Evolutionary conservation across 1,284 basidiomycete species (phyloP).

Genomic region (Leccinum holopus): DNA sequence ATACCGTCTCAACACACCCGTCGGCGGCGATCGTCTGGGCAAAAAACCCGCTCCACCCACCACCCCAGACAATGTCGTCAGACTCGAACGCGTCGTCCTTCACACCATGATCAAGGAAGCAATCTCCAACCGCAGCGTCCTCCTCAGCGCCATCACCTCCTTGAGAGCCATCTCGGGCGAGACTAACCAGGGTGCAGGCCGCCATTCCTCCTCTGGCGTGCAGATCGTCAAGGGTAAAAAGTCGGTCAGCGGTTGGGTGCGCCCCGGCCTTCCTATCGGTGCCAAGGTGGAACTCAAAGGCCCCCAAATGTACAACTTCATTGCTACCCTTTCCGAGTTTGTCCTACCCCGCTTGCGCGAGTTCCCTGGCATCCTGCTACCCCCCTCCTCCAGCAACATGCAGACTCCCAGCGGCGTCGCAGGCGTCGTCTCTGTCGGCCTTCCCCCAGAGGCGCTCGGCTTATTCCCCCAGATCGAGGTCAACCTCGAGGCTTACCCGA

Average conservation of each 20-base stretch:
- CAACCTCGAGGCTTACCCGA: slow-evolving; percentile 86
- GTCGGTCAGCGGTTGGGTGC: slow-evolving; percentile 83
- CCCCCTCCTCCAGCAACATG: slow-evolving; percentile 59
- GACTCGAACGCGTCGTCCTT: slow-evolving; percentile 81
- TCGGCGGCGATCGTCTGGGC: slow-evolving; percentile 69
- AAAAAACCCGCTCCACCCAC: slow-evolving; percentile 65
- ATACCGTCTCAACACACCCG: slow-evolving; percentile 68
- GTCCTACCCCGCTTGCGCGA: slow-evolving; percentile 92
- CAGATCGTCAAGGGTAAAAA: slow-evolving; percentile 80
- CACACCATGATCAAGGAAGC: slow-evolving; percentile 86
- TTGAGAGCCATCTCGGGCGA: slow-evolving; percentile 88
- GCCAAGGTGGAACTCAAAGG: slow-evolving; percentile 90
- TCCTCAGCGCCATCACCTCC: slow-evolving; percentile 86
- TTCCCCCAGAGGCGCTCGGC: slow-evolving; percentile 81
- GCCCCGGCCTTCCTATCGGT: slow-evolving; percentile 81
- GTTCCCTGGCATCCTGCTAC: slow-evolving; percentile 79
- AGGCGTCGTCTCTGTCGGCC: slow-evolving; percentile 88
- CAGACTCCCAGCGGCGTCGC: slow-evolving; percentile 75
- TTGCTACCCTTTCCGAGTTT: slow-evolving; percentile 88
- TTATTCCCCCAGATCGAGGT: slow-evolving; percentile 95
- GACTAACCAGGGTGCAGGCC: slow-evolving; percentile 66
- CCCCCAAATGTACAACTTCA: slow-evolving; percentile 91
- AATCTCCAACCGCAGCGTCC: slow-evolving; percentile 67
- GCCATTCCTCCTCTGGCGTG: slow-evolving; percentile 71
- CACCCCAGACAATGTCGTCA: slow-evolving; percentile 65